These are phyloP conservation scores for Dothiorella sarmentorum DNA, from an alignment of 2,329 filamentous ascomycete genomes.

Conservation along the genomic window DNA sequence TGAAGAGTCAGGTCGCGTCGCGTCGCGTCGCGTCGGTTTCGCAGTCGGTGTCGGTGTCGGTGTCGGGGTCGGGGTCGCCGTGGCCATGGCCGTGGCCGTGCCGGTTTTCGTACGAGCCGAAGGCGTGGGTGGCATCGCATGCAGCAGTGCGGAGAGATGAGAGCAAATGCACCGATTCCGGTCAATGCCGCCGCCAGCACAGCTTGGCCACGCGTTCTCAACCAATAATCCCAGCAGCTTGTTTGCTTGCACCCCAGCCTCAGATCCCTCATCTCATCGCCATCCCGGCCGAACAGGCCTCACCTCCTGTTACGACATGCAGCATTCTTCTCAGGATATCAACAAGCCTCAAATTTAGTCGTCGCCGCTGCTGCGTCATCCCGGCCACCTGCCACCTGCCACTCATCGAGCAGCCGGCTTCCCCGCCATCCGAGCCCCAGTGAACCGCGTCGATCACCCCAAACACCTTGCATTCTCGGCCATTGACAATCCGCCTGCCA, in stretches of 20 bases:
- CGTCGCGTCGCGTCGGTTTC: no score
- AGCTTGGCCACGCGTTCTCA: no score
- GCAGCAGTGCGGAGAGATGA: background rate
- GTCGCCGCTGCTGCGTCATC: slow-evolving; percentile 5
- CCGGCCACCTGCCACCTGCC: no score
- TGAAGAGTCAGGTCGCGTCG: no score
- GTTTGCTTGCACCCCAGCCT: background rate
- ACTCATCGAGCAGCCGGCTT: background rate
- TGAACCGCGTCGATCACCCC: slow-evolving; percentile 1
- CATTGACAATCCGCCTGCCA: background rate
- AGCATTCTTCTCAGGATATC: background rate
- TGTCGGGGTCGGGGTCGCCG: no score
- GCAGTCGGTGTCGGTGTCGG: no score
- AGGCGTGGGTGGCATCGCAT: background rate
- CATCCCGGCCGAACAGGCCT: background rate
- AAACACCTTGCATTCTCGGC: background rate
- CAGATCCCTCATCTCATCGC: background rate
- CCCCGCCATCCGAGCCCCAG: slow-evolving; percentile 7
- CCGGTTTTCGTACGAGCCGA: background rate
- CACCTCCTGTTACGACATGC: background rate
- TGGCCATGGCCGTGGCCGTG: no score
- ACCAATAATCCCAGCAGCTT: background rate
- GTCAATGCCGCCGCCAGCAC: no score
- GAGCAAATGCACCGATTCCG: no score
- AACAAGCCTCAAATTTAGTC: background rate